A percentile compares a stretch with the other conserved stretches of the same genome.
Evolutionary conservation across 2,329 filamentous ascomycete genomes (phyloP).

Genomic region (Fusarium guadeloupense): DNA sequence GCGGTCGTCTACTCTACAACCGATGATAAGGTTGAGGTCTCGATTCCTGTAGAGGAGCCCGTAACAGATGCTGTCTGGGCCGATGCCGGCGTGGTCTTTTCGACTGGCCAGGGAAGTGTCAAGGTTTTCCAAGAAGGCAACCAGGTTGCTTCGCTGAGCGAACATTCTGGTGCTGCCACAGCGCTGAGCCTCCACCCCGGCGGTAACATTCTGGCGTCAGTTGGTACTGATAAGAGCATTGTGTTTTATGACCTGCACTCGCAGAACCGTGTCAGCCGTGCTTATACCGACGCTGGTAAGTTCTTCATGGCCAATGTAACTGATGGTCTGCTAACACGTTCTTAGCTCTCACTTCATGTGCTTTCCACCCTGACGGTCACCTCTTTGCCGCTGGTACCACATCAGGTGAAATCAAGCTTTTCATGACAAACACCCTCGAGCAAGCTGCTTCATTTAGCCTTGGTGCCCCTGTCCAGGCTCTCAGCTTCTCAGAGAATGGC

Average conservation of each 20-base stretch:
- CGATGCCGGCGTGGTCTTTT: constrained; percentile 74
- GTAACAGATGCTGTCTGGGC: constrained; percentile 74
- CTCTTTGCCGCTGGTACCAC: constrained; percentile 86
- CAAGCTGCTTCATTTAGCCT: constrained; percentile 78
- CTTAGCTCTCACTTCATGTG: constrained; percentile 75
- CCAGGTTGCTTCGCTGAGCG: constrained; percentile 75
- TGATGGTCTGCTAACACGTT: constrained; percentile 3
- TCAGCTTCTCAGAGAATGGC: constrained; percentile 95
- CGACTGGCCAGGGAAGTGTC: constrained; percentile 78
- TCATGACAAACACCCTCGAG: constrained; percentile 82
- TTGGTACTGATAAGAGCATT: constrained; percentile 91
- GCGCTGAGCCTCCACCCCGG: constrained; percentile 84
- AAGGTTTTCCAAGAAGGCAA: constrained; percentile 80
- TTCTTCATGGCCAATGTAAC: constrained; percentile 30
- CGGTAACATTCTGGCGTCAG: constrained; percentile 83
- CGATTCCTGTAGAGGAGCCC: constrained; percentile 72
- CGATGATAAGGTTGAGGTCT: constrained; percentile 72
- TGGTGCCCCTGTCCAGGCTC: constrained; percentile 74
- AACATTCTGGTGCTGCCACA: constrained; percentile 84
- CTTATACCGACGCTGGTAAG: constrained; percentile 83
- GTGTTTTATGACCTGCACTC: constrained; percentile 83
- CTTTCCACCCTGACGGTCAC: constrained; percentile 97
- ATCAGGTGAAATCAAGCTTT: constrained; percentile 85
- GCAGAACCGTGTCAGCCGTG: constrained; percentile 76
- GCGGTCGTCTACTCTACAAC: constrained; percentile 80